A percentile compares a stretch with the other conserved stretches of the same genome.
phyloP scores from a whole-genome alignment of 768 basidiomycete species.

The Tulasnella sp. region DNA sequence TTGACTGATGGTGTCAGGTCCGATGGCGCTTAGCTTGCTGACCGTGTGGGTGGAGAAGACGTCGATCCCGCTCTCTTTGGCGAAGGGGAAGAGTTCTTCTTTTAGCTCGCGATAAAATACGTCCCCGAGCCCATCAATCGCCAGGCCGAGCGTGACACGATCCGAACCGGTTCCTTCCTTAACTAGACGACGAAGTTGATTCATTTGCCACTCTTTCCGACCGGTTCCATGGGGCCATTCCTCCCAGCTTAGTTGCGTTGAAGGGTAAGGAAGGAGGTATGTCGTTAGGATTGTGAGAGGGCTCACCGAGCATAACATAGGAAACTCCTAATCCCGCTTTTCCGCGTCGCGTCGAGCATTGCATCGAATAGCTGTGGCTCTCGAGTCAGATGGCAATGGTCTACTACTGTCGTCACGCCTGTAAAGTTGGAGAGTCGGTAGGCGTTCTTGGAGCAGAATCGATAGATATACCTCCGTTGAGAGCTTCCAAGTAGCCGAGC shows the following conservation, averaged over 20 bases:
- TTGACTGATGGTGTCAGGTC: not conserved
- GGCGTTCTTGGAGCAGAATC: not conserved
- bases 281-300: not conserved
- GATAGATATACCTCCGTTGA: constrained; percentile 1
- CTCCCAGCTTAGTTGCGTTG: not conserved
- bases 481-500: constrained; percentile 4
- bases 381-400: constrained; percentile 6
- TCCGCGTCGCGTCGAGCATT: constrained; percentile 7
- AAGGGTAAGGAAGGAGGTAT: not conserved
- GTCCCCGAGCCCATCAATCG: not conserved
- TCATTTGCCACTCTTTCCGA: constrained; percentile 10
- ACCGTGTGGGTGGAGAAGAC: constrained; percentile 6
- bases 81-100: constrained; percentile 6
- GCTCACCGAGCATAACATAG: constrained; percentile 9
- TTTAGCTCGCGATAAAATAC: not conserved
- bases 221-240: not conserved
- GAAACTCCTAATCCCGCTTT: constrained; percentile 11
- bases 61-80: constrained; percentile 4
- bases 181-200: not conserved
- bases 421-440: not conserved
- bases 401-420: constrained; percentile 8
- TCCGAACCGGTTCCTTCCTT: constrained; percentile 7
- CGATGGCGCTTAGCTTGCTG: not conserved
- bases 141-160: constrained; percentile 6
- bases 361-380: not conserved